A percentile compares a stretch with the other conserved stretches of the same genome.
These are phyloP conservation scores for Xylaria sp. DNA, from an alignment of 2,329 filamentous ascomycete genomes.

Conservation along the genomic window DNA sequence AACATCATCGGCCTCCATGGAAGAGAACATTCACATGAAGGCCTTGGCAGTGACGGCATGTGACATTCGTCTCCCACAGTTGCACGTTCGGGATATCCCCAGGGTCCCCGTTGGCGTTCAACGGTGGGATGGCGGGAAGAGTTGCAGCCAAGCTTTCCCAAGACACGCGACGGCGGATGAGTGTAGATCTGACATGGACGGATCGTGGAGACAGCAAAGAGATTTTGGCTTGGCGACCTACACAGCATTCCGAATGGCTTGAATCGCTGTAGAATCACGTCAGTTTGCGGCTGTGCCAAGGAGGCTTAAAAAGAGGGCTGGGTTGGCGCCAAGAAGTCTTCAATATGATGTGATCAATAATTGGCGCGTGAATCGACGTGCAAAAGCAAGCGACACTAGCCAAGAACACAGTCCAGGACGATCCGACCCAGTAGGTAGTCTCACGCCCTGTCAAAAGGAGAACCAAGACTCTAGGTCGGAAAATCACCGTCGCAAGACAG, in stretches of 20 bases:
- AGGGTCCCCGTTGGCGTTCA: slow-evolving; percentile 3
- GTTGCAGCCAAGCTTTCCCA: slow-evolving; percentile 14
- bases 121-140: not conserved
- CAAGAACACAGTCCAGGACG: slow-evolving; percentile 9
- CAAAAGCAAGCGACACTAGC: slow-evolving; percentile 9
- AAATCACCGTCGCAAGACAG: not conserved
- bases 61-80: not conserved
- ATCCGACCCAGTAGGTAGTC: not conserved
- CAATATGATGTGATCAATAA: slow-evolving; percentile 19
- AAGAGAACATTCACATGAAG: not conserved
- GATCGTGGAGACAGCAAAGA: slow-evolving; percentile 24
- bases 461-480: not conserved
- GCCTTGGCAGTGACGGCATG: slow-evolving; percentile 15
- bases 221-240: slow-evolving; percentile 32
- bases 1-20: not conserved
- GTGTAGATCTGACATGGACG: slow-evolving; percentile 18
- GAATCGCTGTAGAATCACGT: slow-evolving; percentile 33
- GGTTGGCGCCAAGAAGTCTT: slow-evolving; percentile 32
- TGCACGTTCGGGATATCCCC: not conserved
- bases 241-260: slow-evolving; percentile 34
- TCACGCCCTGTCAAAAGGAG: not conserved
- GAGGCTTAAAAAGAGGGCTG: slow-evolving; percentile 27
- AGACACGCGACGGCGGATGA: slow-evolving; percentile 2
- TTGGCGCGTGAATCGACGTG: slow-evolving; percentile 12
- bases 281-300: slow-evolving; percentile 31